phyloP scores from a whole-genome alignment of 768 basidiomycete species.

The Boletus huronensis region DNA sequence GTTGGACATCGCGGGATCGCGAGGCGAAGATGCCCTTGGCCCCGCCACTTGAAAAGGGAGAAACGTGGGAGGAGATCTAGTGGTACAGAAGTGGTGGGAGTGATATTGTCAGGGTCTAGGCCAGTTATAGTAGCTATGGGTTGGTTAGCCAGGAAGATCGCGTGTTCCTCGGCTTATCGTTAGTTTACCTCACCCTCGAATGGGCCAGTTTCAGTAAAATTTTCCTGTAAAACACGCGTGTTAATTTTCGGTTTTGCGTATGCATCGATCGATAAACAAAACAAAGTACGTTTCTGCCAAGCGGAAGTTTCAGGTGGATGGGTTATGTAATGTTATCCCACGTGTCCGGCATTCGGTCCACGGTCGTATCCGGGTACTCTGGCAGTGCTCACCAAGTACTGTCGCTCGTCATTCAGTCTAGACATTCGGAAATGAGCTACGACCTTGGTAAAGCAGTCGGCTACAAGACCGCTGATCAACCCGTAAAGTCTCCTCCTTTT shows the following conservation, averaged over 20 bases:
- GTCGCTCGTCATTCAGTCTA: not conserved
- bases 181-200: not conserved
- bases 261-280: no score
- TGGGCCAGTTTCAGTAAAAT: not conserved
- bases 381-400: not conserved
- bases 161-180: not conserved
- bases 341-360: not conserved
- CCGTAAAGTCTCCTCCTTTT: conserved; percentile 39
- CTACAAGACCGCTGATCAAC: conserved; percentile 45
- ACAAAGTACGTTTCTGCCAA: not conserved
- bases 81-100: not conserved
- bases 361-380: no score
- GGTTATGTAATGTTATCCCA: not conserved
- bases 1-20: conserved; percentile 15
- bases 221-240: not conserved
- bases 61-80: conserved; percentile 4
- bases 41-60: not conserved
- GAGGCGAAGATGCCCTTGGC: not conserved
- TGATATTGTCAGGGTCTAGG: not conserved
- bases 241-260: no score
- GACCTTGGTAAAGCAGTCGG: conserved; percentile 72
- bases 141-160: no score
- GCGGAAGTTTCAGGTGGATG: not conserved
- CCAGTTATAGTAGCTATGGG: no score
- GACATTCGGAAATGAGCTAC: conserved; percentile 38